Percentiles rank a stretch among this genome's conserved stretches.
These are phyloP conservation scores for Auricularia heimuer DNA, from an alignment of 768 basidiomycete species.

Conservation along the genomic window DNA sequence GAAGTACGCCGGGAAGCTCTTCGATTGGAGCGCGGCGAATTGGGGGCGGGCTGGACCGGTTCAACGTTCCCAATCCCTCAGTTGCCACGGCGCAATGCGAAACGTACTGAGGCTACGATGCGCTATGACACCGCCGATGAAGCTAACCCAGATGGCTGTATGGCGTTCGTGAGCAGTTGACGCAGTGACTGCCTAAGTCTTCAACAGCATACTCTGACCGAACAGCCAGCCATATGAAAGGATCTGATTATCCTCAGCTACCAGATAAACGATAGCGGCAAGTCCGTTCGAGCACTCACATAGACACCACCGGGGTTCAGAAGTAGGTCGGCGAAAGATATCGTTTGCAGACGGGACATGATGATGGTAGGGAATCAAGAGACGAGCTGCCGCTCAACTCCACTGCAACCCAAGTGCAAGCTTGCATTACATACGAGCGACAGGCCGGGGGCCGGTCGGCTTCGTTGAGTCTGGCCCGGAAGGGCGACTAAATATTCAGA, in stretches of 20 bases:
- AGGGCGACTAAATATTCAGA: too few species aligned
- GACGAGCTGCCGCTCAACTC: not conserved
- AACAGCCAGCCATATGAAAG: not conserved
- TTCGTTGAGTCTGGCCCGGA: too few species aligned
- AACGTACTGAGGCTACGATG: not conserved
- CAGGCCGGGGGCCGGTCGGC: too few species aligned
- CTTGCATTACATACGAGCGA: not conserved
- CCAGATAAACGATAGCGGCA: not conserved
- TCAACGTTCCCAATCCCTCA: not conserved
- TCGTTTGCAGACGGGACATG: not conserved
- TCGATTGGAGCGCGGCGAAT: conserved; percentile 66
- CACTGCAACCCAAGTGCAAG: not conserved
- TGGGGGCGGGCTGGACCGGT: conserved; percentile 49
- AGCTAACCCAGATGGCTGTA: conserved; percentile 48
- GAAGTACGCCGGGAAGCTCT: conserved; percentile 69
- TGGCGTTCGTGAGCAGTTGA: not conserved
- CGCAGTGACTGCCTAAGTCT: not conserved
- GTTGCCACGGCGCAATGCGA: conserved; percentile 2
- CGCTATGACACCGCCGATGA: conserved; percentile 47
- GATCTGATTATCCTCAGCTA: not conserved
- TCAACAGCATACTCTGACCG: not conserved
- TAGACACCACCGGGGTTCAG: not conserved
- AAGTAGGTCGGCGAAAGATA: not conserved
- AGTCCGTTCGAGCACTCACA: not conserved
- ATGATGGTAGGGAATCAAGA: not conserved